Evolutionary conservation across 2,329 filamentous ascomycete species (phyloP).

Genomic region (Zopfia rhizophila): DNA sequence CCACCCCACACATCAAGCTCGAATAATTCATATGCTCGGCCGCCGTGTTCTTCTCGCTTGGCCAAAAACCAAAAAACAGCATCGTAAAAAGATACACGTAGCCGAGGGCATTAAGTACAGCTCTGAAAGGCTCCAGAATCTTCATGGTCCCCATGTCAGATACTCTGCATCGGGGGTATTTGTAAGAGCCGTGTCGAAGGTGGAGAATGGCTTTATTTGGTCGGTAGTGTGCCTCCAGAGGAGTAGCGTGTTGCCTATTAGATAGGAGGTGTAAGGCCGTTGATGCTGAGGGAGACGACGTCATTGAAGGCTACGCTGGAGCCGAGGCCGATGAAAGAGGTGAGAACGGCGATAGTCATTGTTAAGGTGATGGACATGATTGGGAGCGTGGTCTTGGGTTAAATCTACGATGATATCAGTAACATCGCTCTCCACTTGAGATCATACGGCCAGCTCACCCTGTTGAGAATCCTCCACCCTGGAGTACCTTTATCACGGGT

Average conservation of each 20-base stretch:
- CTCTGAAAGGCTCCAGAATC: constrained; percentile 8
- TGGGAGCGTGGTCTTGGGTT: too few species aligned
- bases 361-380: too few species aligned
- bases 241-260: constrained; percentile 11
- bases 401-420: too few species aligned
- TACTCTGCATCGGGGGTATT: neutral
- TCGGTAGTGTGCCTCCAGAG: constrained; percentile 15
- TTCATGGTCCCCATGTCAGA: constrained; percentile 17
- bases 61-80: constrained; percentile 15
- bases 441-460: too few species aligned
- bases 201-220: neutral
- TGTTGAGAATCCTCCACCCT: too few species aligned
- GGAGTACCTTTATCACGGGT: constrained; percentile 53
- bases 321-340: constrained; percentile 18
- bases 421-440: too few species aligned
- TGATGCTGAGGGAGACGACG: constrained; percentile 13
- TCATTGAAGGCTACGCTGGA: constrained; percentile 15
- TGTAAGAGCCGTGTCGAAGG: neutral
- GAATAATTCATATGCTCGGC: constrained; percentile 10
- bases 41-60: neutral
- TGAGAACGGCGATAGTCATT: constrained; percentile 28
- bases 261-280: constrained; percentile 20
- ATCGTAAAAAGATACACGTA: constrained; percentile 8
- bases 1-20: constrained; percentile 4
- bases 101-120: constrained; percentile 9